Conservation (phyloP, 768 basidiomycete genomes). For the Exsudoporus frostii region DNA sequence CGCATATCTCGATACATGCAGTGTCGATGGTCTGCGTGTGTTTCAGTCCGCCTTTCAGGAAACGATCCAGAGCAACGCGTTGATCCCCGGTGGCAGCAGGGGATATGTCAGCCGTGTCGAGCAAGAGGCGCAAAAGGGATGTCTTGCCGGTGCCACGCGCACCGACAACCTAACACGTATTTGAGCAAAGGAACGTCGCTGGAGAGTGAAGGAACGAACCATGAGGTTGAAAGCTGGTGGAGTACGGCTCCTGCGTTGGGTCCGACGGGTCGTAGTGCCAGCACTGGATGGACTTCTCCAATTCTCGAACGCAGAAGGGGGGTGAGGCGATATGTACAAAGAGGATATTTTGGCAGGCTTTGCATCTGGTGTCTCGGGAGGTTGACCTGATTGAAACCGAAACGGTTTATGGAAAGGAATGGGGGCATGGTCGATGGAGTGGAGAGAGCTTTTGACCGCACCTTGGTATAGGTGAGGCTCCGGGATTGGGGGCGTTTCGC, state of each 20-base stretch:
- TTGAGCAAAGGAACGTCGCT: neutral
- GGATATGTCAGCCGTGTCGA: slow-evolving; percentile 83
- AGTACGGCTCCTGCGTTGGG: slow-evolving; percentile 61
- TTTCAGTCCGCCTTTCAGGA: slow-evolving; percentile 59
- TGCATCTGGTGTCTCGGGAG: slow-evolving; percentile 15
- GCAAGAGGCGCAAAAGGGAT: slow-evolving; percentile 70
- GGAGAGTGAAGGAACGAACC: slow-evolving; percentile 41
- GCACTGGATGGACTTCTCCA: slow-evolving; percentile 40
- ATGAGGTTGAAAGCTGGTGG: slow-evolving; percentile 85
- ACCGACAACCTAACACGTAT: slow-evolving; percentile 61
- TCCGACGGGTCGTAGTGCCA: slow-evolving; percentile 45
- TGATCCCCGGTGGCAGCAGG: slow-evolving; percentile 76
- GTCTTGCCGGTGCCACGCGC: slow-evolving; percentile 84
- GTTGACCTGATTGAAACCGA: slow-evolving; percentile 45
- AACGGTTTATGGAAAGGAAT: slow-evolving; percentile 86
- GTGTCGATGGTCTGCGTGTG: slow-evolving; percentile 62
- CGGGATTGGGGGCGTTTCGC: slow-evolving; percentile 36
- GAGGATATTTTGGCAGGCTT: slow-evolving; percentile 59
- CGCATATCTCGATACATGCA: slow-evolving; percentile 77
- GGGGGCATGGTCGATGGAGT: slow-evolving; percentile 47
- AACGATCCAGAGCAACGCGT: slow-evolving; percentile 57
- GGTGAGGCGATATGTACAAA: slow-evolving; percentile 58
- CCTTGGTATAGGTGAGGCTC: slow-evolving; percentile 49
- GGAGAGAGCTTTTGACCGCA: slow-evolving; percentile 69
- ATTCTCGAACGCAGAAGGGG: slow-evolving; percentile 62